Evolutionary conservation across 1,284 basidiomycete species (phyloP).

Genomic region (Moesziomyces globuligerus): DNA sequence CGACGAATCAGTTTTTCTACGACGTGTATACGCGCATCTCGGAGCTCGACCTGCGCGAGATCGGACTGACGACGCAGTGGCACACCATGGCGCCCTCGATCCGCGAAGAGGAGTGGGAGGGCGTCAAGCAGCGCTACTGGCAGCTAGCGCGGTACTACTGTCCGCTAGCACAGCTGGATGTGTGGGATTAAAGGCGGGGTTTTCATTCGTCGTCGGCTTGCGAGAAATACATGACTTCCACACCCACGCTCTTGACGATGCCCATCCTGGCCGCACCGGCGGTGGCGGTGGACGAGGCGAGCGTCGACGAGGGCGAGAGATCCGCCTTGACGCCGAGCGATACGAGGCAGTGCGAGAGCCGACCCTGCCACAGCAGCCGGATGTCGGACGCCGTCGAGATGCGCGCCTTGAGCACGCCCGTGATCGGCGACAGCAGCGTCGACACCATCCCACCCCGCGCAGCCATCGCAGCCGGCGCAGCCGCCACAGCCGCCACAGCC

Average conservation of each 20-base stretch:
- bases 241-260: slow-evolving; percentile 78
- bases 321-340: slow-evolving; percentile 89
- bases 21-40: slow-evolving; percentile 88
- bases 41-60: slow-evolving; percentile 83
- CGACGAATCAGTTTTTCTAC: slow-evolving; percentile 82
- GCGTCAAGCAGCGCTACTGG: slow-evolving; percentile 63
- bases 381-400: slow-evolving; percentile 80
- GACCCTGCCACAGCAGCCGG: slow-evolving; percentile 91
- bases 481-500: too few species aligned
- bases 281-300: slow-evolving; percentile 73
- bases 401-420: slow-evolving; percentile 87
- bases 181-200: slow-evolving; percentile 1
- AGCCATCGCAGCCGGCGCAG: too few species aligned
- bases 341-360: slow-evolving; percentile 87
- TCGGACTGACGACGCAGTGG: slow-evolving; percentile 81
- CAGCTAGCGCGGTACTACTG: slow-evolving; percentile 46
- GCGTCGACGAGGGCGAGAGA: slow-evolving; percentile 77
- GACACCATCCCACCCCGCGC: too few species aligned
- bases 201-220: slow-evolving; percentile 3
- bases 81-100: slow-evolving; percentile 71
- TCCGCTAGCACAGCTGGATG: slow-evolving; percentile 40
- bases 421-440: slow-evolving; percentile 69
- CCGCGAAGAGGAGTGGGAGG: slow-evolving; percentile 59
- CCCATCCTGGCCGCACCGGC: slow-evolving; percentile 15
- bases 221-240: slow-evolving; percentile 87